Base-by-base conservation (phyloP, 1,139 yeast species). In the Sugiyamaella castrensis region DNA sequence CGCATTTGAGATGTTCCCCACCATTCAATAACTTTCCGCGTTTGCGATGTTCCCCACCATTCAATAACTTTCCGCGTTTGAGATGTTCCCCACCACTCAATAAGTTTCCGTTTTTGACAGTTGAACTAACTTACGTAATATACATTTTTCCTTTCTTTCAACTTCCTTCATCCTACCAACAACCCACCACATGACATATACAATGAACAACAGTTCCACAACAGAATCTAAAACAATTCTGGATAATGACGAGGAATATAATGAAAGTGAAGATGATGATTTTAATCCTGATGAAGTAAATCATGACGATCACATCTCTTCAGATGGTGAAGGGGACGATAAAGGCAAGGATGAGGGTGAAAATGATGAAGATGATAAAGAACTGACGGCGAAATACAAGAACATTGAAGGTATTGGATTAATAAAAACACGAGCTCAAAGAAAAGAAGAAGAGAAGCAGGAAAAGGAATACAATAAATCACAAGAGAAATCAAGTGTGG, bases 211-310 rank as follows among this genome's bases (percentile, higher is more conserved):
- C n/a, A 29, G 13, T 31, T 31, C 34, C 34, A 6, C 3, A 31
- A 31, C 6, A 13, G 31, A 37, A 27, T 13, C 47, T 4, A 43
- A 36, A n/a, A 13, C 11, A 12, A 30, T n/a, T 11, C 29, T 12
- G 19, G 36, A 9, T 4, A 51, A 66, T 6, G 76, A 71, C 29
- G 71, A 63, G 27, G 67, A 64, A 9, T 79, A 80, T 52, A 71
- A 74, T 37, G 87, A 82, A 55, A 83, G 81, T 46, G 87, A 81
- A 37, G 86, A 81, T 52, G 84, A 79, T 46, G 87, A 82, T 56
- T 82, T 75, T 62, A 77, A 77, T 50, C 85, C 85, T 11, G 8
- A 64, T 62, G 12, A 34, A 10, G 33, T 33, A 16, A 40, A 37
- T n/a, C 34, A 40, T 11, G 53, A 43, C 32, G 46, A 48, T 19